Evolutionary conservation across 2,329 filamentous ascomycete genomes (phyloP).

Genomic region (Diaporthe citriasiana): DNA sequence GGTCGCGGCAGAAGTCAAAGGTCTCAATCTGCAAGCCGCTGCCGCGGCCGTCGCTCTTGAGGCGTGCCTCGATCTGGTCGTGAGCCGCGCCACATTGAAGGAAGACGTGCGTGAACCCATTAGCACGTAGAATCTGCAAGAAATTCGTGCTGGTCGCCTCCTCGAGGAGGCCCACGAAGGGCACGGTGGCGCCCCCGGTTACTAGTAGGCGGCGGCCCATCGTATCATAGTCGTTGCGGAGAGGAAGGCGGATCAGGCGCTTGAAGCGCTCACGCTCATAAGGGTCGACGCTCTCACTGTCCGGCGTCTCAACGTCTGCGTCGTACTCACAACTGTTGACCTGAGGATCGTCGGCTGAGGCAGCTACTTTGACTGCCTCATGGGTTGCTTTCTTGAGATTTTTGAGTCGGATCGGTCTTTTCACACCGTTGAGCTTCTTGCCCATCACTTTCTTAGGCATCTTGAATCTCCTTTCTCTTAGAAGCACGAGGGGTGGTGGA

Average conservation of each 20-base stretch:
- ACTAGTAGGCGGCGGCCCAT: conserved; percentile 75
- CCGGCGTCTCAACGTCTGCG: neutral
- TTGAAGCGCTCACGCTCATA: conserved; percentile 11
- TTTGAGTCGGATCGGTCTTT: neutral
- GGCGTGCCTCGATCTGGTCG: conserved; percentile 61
- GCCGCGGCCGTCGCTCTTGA: conserved; percentile 47
- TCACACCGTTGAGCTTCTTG: neutral
- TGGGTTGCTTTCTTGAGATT: neutral
- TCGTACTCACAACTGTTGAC: neutral
- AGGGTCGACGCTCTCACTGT: neutral
- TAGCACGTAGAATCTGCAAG: conserved; percentile 68
- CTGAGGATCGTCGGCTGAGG: neutral
- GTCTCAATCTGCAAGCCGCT: conserved; percentile 66
- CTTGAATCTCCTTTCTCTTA: conserved; percentile 11
- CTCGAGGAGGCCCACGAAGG: conserved; percentile 80
- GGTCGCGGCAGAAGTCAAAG: conserved; percentile 77
- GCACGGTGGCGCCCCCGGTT: conserved; percentile 92
- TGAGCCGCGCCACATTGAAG: conserved; percentile 86
- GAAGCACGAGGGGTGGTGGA: neutral
- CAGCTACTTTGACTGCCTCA: neutral
- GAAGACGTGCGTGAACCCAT: conserved; percentile 78
- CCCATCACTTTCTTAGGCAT: conserved; percentile 8
- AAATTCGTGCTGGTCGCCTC: conserved; percentile 75
- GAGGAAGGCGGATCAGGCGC: neutral
- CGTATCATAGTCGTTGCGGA: neutral